Base-by-base conservation (phyloP, 805 yeast genomes). In the Yarrowia keelungensis region DNA sequence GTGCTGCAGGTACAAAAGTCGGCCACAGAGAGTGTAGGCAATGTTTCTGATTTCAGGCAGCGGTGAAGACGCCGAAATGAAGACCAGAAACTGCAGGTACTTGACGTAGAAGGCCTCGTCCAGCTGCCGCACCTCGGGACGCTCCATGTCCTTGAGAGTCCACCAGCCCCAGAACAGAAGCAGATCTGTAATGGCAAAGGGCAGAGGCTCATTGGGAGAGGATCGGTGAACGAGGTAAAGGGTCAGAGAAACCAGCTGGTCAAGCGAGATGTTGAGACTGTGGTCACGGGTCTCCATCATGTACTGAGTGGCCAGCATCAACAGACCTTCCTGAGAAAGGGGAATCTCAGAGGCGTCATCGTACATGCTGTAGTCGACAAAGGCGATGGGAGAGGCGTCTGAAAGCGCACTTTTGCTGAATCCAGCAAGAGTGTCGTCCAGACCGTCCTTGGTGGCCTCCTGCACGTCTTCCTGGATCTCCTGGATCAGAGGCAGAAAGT, bases 1-100 rank as follows among this genome's bases (percentile, higher is more conserved):
- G 0, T 87, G 85, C 41, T 87, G 77, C 22, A 84, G 75, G 9
- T 89, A 83, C 72, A 94, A 78, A 1, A 91, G 74, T 72, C 87
- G 87, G 1, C 90, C 86, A 43, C 91, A 77, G 51, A 91, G 79
- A 0, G 93, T 87, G 73, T 87, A 85, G 11, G 83, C 80, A 39
- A 86, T 79, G 71, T 76, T 74, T 72, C 84, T 76, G 59, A 76
- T 74, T 46, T 81, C 76, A 43, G 83, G 80, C 68, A 79, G 76
- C 1, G 78, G 73, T 42, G 79, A 74, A 5, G 75, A 73, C 5
- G 83, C 80, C 5, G 81, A 75, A 42, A 78, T 75, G 39, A 78
- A 74, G 38, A 85, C 75, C 42, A 84, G 71, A 45, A 80, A 74
- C 73, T 83, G 85, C 16, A 86, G 75, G 70, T 79, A 84, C 9